Conservation (phyloP, 1,284 basidiomycete species). For the Tilletiopsis washingtonensis region DNA sequence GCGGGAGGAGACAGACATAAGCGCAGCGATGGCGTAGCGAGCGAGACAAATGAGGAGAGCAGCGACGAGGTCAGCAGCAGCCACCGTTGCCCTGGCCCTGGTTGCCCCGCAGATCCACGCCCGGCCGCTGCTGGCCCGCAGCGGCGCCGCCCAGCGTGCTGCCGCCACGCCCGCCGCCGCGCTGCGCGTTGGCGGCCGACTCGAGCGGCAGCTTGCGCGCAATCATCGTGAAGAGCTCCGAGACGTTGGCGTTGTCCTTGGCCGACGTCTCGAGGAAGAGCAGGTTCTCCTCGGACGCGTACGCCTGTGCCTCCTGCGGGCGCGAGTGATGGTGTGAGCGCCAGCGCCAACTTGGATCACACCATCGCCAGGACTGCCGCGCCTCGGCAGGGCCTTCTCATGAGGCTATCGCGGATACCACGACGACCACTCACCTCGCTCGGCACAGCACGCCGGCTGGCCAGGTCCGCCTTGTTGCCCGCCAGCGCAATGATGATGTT, state of each 20-base stretch:
- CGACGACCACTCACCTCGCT: constrained; percentile 17
- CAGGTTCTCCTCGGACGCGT: constrained; percentile 85
- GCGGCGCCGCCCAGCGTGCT: background rate
- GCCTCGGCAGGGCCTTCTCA: too few species aligned
- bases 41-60: too few species aligned
- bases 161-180: constrained; percentile 15
- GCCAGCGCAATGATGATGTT: constrained; percentile 75
- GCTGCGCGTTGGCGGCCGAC: constrained; percentile 24
- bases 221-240: constrained; percentile 55
- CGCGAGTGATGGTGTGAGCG: background rate
- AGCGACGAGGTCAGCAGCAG: too few species aligned
- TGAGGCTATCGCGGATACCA: too few species aligned
- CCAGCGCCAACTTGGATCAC: background rate
- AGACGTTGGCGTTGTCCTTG: constrained; percentile 82
- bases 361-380: background rate
- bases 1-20: too few species aligned
- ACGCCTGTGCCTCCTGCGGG: constrained; percentile 62
- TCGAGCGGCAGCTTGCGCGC: constrained; percentile 43
- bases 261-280: constrained; percentile 96
- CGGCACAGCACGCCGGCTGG: constrained; percentile 47
- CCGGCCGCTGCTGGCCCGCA: background rate
- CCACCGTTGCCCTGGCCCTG: too few species aligned
- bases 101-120: constrained; percentile 1
- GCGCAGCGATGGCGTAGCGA: too few species aligned
- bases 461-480: constrained; percentile 87